phyloP scores from a whole-genome alignment of 257 asterid genomes.

The Plantago ovata region DNA sequence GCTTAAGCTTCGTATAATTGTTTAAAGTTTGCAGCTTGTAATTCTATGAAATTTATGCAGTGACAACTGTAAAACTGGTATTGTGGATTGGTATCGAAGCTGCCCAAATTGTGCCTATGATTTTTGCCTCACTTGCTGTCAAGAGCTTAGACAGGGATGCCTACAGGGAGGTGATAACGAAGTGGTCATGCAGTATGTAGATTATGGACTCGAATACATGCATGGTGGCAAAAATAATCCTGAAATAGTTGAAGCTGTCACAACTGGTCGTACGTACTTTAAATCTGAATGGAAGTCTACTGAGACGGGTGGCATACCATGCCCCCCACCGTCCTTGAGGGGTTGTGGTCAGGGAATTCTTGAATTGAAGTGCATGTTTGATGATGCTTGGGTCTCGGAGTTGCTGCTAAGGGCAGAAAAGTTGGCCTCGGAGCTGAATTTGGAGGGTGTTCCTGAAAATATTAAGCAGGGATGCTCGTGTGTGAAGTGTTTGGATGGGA shows the following conservation, averaged over 20 bases:
- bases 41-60: not conserved
- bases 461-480: not conserved
- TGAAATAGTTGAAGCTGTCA: not conserved
- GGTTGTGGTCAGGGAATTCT: not conserved
- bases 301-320: not conserved
- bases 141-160: slow-evolving; percentile 4
- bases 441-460: not conserved
- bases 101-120: not conserved
- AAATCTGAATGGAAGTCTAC: not conserved
- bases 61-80: slow-evolving; percentile 6
- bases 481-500: not conserved
- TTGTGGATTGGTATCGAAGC: not conserved
- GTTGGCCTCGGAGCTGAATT: not conserved
- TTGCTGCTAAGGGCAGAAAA: not conserved
- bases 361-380: slow-evolving; percentile 3
- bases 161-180: not conserved
- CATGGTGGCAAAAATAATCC: slow-evolving; percentile 19
- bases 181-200: slow-evolving; percentile 9
- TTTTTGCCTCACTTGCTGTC: slow-evolving; percentile 4
- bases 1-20: not conserved
- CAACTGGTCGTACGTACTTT: not conserved
- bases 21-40: not conserved
- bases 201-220: slow-evolving; percentile 54
- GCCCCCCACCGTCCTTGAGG: not conserved
- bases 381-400: slow-evolving; percentile 3